Conservation (phyloP, 73 alveolate genomes). For the Paramecium tetraurelia region DNA sequence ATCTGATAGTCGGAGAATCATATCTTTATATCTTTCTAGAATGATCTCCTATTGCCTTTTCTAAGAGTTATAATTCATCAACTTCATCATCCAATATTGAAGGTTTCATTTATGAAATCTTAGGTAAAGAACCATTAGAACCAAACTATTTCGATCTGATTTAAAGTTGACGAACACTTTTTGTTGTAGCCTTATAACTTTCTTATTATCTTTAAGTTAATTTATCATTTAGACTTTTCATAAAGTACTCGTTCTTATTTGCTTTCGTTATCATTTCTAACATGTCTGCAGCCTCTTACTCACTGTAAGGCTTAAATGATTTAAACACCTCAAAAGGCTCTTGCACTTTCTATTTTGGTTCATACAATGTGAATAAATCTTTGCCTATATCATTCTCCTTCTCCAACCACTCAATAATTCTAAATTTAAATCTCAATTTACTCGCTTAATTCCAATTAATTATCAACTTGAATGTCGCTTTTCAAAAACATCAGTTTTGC, state of each 20-base stretch:
- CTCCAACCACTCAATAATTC: constrained; percentile 61
- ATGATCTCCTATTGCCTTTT: constrained; percentile 48
- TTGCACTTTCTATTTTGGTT: constrained; percentile 42
- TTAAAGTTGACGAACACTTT: not conserved
- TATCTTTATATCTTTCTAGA: constrained; percentile 13
- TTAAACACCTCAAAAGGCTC: constrained; percentile 53
- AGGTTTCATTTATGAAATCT: not conserved
- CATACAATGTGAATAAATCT: constrained; percentile 35
- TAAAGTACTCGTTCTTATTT: constrained; percentile 47
- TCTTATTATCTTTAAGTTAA: not conserved
- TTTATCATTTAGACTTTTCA: constrained; percentile 31
- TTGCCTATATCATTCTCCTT: constrained; percentile 49
- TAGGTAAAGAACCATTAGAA: not conserved
- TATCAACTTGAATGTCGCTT: constrained; percentile 54
- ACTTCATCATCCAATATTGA: constrained; percentile 1
- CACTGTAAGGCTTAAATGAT: constrained; percentile 44
- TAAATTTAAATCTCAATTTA: not conserved
- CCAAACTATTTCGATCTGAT: not conserved
- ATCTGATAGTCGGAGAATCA: not conserved
- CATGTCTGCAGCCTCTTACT: constrained; percentile 51
- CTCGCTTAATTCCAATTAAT: constrained; percentile 54
- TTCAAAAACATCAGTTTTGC: constrained; percentile 60
- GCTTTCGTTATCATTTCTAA: constrained; percentile 53
- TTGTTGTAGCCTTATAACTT: constrained; percentile 14
- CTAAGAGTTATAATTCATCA: constrained; percentile 29